phyloP scores from a whole-genome alignment of 2,329 filamentous ascomycete genomes.

The Neofusicoccum laricinum region DNA sequence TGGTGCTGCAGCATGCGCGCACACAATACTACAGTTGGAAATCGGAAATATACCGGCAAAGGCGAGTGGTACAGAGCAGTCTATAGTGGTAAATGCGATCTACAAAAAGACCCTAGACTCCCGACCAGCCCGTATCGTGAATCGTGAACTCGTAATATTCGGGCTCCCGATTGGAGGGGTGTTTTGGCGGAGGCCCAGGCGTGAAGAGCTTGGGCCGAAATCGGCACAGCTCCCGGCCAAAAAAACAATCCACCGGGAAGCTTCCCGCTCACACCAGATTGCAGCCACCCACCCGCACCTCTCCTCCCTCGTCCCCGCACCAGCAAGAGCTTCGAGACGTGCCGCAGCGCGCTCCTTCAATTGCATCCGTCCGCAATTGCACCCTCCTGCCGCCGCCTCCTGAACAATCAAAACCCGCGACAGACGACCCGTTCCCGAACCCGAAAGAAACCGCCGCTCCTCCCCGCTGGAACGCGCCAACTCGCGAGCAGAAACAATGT shows the following conservation, averaged over 20 bases:
- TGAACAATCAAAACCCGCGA: no score
- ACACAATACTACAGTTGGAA: neutral
- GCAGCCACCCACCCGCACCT: neutral
- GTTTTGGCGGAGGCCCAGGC: neutral
- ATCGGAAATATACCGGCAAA: neutral
- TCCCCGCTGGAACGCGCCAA: no score
- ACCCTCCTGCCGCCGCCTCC: no score
- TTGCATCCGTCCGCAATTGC: no score
- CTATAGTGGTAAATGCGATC: slow-evolving; percentile 6
- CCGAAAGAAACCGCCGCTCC: no score
- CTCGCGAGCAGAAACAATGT: slow-evolving; percentile 44
- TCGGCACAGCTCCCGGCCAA: slow-evolving; percentile 1
- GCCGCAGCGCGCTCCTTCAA: no score
- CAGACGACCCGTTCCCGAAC: no score
- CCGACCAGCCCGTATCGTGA: neutral
- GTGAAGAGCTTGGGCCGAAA: neutral
- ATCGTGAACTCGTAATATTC: neutral
- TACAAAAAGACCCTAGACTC: neutral
- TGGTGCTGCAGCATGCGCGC: neutral
- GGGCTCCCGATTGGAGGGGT: neutral
- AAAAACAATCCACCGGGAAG: neutral
- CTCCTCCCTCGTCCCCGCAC: no score
- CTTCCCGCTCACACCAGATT: neutral
- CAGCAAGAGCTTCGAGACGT: neutral
- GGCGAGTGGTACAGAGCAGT: slow-evolving; percentile 2